A percentile compares a stretch with the other conserved stretches of the same genome.
phyloP scores from a whole-genome alignment of 169 alveolate genomes.

The Theileria orientalis region DNA sequence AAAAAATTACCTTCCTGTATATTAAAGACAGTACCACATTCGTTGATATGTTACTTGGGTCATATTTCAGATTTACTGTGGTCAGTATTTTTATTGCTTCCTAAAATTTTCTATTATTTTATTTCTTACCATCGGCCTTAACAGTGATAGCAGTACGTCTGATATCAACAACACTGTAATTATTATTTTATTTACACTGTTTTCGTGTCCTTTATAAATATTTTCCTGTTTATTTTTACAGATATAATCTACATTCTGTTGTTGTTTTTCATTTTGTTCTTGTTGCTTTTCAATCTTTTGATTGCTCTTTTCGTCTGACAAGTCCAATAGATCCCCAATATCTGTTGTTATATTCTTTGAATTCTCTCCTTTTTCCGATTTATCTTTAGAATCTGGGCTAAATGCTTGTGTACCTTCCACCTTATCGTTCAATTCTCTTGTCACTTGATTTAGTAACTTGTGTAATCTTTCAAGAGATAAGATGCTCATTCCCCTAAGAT shows the following conservation, averaged over 20 bases:
- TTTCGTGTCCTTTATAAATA: not conserved
- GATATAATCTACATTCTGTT: no score
- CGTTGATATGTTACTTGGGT: constrained; percentile 7
- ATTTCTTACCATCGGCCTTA: constrained; percentile 14
- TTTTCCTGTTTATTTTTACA: no score
- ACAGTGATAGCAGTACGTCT: constrained; percentile 25
- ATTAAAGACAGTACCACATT: constrained; percentile 25
- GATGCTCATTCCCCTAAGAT: constrained; percentile 42
- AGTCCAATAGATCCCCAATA: no score
- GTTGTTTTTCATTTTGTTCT: no score
- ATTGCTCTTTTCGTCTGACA: no score
- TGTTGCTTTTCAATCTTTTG: no score
- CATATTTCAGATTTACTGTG: constrained; percentile 3
- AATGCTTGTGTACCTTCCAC: not conserved
- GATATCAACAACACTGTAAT: constrained; percentile 23
- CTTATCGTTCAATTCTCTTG: not conserved
- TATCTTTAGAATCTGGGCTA: no score
- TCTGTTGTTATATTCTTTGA: no score
- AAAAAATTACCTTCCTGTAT: constrained; percentile 26
- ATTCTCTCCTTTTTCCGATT: no score
- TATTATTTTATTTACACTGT: constrained; percentile 13
- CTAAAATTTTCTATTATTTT: not conserved
- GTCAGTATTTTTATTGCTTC: constrained; percentile 30
- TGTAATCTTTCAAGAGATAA: constrained; percentile 27
- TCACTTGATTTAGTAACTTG: constrained; percentile 1